Evolutionary conservation across 179 eudicot species (phyloP).

Genomic region (Spergularia azorica): DNA sequence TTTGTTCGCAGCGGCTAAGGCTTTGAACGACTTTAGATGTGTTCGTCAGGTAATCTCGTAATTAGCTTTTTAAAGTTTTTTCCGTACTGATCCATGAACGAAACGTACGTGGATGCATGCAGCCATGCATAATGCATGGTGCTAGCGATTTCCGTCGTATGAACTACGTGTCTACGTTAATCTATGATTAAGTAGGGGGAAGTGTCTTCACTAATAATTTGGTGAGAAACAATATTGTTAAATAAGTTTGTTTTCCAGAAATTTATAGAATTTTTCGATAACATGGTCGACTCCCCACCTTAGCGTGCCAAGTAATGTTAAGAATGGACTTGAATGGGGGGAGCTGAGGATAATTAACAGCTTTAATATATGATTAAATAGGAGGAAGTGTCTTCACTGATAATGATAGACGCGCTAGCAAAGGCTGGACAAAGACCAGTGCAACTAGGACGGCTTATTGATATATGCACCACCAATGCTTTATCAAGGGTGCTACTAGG

Average conservation of each 20-base stretch:
- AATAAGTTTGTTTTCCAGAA: no score
- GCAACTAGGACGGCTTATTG: conserved; percentile 60
- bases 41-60: conserved; percentile 56
- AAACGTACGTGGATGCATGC: not conserved
- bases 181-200: no score
- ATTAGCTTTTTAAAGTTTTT: not conserved
- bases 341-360: not conserved
- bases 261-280: no score
- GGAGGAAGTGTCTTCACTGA: conserved; percentile 58
- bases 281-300: no score
- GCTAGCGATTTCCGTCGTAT: no score
- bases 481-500: conserved; percentile 47
- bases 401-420: conserved; percentile 52
- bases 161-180: no score
- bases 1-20: conserved; percentile 67
- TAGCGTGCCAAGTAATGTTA: no score
- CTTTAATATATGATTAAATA: conserved; percentile 3
- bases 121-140: no score
- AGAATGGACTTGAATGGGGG: no score
- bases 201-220: no score
- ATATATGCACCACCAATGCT: conserved; percentile 54
- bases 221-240: no score
- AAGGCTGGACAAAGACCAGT: conserved; percentile 36
- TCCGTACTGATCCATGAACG: no score
- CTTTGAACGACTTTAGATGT: conserved; percentile 67